A percentile compares a stretch with the other conserved stretches of the same genome.
phyloP scores from a whole-genome alignment of 805 yeast genomes.

The Kazachstania viticola region DNA sequence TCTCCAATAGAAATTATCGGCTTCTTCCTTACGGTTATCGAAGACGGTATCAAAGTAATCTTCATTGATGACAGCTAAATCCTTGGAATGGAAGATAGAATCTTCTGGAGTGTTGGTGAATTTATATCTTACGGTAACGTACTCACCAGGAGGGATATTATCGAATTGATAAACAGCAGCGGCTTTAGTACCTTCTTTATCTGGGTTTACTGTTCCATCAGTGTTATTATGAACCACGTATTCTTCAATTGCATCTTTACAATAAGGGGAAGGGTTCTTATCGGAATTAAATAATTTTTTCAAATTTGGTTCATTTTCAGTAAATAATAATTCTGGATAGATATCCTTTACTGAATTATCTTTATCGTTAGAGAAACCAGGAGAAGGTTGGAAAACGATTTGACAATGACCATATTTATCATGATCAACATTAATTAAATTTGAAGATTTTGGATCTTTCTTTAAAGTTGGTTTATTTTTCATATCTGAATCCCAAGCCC shows the following conservation, averaged over 20 bases:
- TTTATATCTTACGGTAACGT: conserved; percentile 73
- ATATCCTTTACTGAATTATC: conserved; percentile 36
- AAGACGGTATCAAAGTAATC: conserved; percentile 59
- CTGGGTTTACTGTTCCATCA: conserved; percentile 57
- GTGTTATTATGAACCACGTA: conserved; percentile 47
- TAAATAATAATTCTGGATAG: conserved; percentile 63
- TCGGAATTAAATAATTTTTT: conserved; percentile 49
- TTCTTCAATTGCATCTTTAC: conserved; percentile 86
- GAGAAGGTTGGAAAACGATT: conserved; percentile 71
- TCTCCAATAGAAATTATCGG: conserved; percentile 87
- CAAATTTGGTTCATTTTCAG: conserved; percentile 79
- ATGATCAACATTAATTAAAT: conserved; percentile 50
- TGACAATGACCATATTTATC: conserved; percentile 57
- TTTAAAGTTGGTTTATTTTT: conserved; percentile 37
- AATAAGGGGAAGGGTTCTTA: conserved; percentile 42
- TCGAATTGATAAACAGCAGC: conserved; percentile 78
- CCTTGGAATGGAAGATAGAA: conserved; percentile 17
- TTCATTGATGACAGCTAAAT: conserved; percentile 45
- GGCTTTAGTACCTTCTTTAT: conserved; percentile 64
- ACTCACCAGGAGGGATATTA: conserved; percentile 74
- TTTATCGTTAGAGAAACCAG: conserved; percentile 34
- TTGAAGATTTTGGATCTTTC: conserved; percentile 27
- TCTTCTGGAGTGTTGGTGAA: conserved; percentile 33
- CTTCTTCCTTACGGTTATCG: conserved; percentile 68
- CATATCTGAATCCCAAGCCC: conserved; percentile 64